Percentiles rank a stretch among this genome's conserved stretches.
Evolutionary conservation across 2,329 filamentous ascomycete species (phyloP).

Genomic region (Cordyceps pruinosa): DNA sequence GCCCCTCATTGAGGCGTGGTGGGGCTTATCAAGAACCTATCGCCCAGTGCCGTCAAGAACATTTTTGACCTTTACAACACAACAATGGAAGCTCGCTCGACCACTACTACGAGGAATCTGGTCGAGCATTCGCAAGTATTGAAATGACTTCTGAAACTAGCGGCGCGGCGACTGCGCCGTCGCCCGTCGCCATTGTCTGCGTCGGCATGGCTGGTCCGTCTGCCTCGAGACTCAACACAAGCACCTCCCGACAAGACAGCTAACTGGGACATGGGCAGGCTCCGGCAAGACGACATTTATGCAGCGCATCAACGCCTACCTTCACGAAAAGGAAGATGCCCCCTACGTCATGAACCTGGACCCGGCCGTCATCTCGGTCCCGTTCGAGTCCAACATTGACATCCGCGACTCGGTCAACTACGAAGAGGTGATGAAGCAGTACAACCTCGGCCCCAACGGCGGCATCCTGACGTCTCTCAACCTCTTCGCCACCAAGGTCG

Average conservation of each 20-base stretch:
- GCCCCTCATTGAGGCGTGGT: not conserved
- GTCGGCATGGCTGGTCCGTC: conserved; percentile 85
- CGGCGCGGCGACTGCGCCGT: conserved; percentile 29
- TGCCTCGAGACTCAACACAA: not conserved
- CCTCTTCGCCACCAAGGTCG: conserved; percentile 95
- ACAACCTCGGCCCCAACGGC: conserved; percentile 94
- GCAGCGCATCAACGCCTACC: conserved; percentile 92
- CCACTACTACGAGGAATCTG: not conserved
- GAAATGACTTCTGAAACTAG: conserved; percentile 31
- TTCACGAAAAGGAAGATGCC: conserved; percentile 71
- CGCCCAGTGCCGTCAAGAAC: conserved; percentile 1
- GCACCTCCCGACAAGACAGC: not conserved
- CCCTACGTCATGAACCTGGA: conserved; percentile 98
- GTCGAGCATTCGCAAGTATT: not conserved
- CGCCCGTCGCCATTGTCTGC: conserved; percentile 77
- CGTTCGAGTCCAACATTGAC: conserved; percentile 96
- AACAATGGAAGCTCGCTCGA: not conserved
- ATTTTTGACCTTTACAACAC: conserved; percentile 1
- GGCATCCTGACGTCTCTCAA: conserved; percentile 94
- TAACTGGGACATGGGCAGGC: conserved; percentile 39
- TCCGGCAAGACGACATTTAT: conserved; percentile 99
- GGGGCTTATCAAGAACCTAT: conserved; percentile 10
- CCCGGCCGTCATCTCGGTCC: conserved; percentile 85
- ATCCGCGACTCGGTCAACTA: conserved; percentile 99
- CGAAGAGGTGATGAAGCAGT: conserved; percentile 99